Evolutionary conservation across 495 filamentous ascomycete genomes (phyloP).

Genomic region (Neurospora discreta): DNA sequence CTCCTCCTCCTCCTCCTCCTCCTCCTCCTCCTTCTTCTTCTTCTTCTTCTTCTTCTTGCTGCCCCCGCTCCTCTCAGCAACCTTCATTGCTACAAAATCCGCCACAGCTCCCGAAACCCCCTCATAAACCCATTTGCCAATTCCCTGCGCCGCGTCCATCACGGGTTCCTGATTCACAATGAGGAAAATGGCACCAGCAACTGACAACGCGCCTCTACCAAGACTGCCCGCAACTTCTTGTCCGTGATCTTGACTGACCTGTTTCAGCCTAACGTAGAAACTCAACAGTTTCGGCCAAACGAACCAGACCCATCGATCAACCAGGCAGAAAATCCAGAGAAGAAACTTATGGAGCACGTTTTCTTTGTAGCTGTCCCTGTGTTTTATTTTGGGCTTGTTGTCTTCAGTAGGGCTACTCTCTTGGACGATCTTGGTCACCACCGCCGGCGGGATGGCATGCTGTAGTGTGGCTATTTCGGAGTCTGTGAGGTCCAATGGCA

Average conservation of each 20-base stretch:
- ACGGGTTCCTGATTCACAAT: not conserved
- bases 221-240: not conserved
- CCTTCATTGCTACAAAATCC: conserved; percentile 9
- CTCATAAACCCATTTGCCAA: not conserved
- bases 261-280: conserved; percentile 1
- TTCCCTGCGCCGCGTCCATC: not conserved
- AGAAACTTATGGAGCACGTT: conserved; percentile 6
- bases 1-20: not conserved
- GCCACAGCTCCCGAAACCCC: conserved; percentile 11
- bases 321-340: conserved; percentile 2
- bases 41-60: no score
- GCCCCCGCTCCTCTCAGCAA: not conserved
- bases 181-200: not conserved
- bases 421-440: not conserved
- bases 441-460: conserved; percentile 30
- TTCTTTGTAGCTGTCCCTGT: not conserved
- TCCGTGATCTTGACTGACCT: conserved; percentile 3
- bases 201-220: not conserved
- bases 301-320: conserved; percentile 4
- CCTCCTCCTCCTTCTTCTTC: not conserved
- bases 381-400: not conserved
- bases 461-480: conserved; percentile 36
- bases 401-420: not conserved
- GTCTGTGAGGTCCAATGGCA: conserved; percentile 47
- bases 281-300: not conserved